Base-by-base conservation (phyloP, 1,139 yeast species). In the Blastobotrys petasosporus region DNA sequence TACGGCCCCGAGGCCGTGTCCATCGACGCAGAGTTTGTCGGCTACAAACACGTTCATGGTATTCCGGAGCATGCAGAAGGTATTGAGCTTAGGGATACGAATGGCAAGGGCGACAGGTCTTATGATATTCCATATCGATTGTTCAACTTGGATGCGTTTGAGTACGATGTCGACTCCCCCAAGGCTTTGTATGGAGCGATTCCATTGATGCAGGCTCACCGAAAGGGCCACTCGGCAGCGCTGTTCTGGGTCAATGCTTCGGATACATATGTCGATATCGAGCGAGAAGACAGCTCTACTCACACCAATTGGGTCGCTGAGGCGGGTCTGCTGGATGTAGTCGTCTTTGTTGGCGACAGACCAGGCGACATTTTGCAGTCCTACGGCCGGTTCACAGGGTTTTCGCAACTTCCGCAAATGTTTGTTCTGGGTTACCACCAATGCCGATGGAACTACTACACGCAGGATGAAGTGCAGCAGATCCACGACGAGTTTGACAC, bases 61-160 rank as follows among this genome's bases (percentile, higher is more conserved):
- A 82, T 90, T 41, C 97, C 97, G 0, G 97, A 88, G 62, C 97
- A 90, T 61, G 87, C 96, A 0, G 94, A 85, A 55, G 69, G 82
- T 0, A 66, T 90, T 47, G 73, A 80, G 17, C 70, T 90, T 54
- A 75, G 78, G 46, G 35, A 38, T 6, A n/a, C 32, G 11, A 31
- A 31, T 5, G 32, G n/a, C 17, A 12, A 37, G 11, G 9, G 11
- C 6, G 38, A 35, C 29, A 20, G 7, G 7, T 29, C 50, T 1
- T 73, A 72, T 31, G 55, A 62, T 40, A 79, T 77, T 43, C 96
- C 97, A 1, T 90, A 90, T 64, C 73, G 97, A 39, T 68, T 90
- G 38, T 90, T 67, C 69, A 88, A 90, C 55, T 95, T 87, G 29
- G 97, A 90, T 60, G 88, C 88, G 37, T 90, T 90, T 63, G 96